These are phyloP conservation scores for Colletotrichum euphorbiae DNA, from an alignment of 2,329 filamentous ascomycete species.

Conservation along the genomic window DNA sequence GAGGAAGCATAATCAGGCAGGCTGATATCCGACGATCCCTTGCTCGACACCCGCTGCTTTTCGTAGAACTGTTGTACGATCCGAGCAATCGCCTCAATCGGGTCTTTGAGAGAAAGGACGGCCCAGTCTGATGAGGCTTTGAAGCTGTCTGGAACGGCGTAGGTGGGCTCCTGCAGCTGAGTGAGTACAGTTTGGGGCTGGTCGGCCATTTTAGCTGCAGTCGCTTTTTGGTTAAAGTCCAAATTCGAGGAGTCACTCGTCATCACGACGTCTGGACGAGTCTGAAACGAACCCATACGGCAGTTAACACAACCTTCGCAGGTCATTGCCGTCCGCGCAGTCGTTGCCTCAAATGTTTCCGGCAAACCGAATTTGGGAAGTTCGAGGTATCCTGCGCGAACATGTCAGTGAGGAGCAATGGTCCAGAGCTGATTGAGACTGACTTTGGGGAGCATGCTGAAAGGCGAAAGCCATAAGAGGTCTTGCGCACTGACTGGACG, in stretches of 20 bases:
- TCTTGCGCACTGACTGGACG: slow-evolving; percentile 74
- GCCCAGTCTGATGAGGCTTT: slow-evolving; percentile 45
- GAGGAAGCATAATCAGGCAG: slow-evolving; percentile 55
- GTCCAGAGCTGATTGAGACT: slow-evolving; percentile 40
- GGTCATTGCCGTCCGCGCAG: no score
- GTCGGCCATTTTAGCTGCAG: no score
- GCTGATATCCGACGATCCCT: slow-evolving; percentile 50
- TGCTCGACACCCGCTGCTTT: slow-evolving; percentile 6
- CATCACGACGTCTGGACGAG: no score
- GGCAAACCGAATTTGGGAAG: slow-evolving; percentile 48
- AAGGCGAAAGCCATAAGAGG: slow-evolving; percentile 85
- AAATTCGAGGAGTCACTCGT: no score
- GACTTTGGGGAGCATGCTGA: slow-evolving; percentile 84
- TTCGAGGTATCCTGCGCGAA: slow-evolving; percentile 72
- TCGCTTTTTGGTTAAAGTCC: no score
- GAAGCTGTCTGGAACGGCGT: slow-evolving; percentile 41
- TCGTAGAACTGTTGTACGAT: not conserved
- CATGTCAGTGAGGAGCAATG: not conserved
- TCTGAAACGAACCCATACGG: no score
- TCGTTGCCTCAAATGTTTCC: not conserved
- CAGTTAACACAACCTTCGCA: no score
- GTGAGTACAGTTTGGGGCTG: no score
- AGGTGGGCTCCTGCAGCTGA: not conserved
- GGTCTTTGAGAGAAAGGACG: not conserved
- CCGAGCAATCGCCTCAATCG: not conserved